A percentile compares a stretch with the other conserved stretches of the same genome.
phyloP scores from a whole-genome alignment of 2,329 filamentous ascomycete species.

The Penicillium crustosum region DNA sequence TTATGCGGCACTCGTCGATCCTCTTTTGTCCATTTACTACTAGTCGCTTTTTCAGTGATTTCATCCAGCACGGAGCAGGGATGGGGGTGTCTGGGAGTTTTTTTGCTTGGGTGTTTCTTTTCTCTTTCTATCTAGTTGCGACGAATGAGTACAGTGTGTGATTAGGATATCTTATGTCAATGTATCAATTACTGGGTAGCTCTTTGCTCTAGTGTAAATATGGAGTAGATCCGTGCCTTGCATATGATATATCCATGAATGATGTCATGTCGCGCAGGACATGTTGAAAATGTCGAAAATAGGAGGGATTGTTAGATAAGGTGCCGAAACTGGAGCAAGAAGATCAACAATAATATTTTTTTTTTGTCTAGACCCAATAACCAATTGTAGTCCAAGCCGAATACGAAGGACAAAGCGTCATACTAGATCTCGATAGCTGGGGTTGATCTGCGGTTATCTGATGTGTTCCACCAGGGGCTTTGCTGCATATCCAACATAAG shows the following conservation, averaged over 20 bases:
- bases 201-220: neutral
- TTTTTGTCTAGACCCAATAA: neutral
- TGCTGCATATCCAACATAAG: neutral
- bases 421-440: neutral
- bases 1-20: neutral
- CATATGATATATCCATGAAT: neutral
- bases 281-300: neutral
- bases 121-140: conserved; percentile 7
- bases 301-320: neutral
- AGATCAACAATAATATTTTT: neutral
- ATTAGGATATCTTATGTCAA: conserved; percentile 5
- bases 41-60: conserved; percentile 11
- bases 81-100: conserved; percentile 16
- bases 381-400: neutral
- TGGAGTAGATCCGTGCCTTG: neutral
- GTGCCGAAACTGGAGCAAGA: neutral
- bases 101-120: conserved; percentile 12
- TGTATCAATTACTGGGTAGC: conserved; percentile 6
- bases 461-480: neutral
- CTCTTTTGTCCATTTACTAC: neutral
- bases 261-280: neutral
- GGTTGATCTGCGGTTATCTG: conserved; percentile 2
- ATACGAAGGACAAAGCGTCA: neutral
- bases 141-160: conserved; percentile 12
- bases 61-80: conserved; percentile 25